These are phyloP conservation scores for Lodderomyces parapsilosis DNA, from an alignment of 1,139 yeast species.

Conservation along the genomic window DNA sequence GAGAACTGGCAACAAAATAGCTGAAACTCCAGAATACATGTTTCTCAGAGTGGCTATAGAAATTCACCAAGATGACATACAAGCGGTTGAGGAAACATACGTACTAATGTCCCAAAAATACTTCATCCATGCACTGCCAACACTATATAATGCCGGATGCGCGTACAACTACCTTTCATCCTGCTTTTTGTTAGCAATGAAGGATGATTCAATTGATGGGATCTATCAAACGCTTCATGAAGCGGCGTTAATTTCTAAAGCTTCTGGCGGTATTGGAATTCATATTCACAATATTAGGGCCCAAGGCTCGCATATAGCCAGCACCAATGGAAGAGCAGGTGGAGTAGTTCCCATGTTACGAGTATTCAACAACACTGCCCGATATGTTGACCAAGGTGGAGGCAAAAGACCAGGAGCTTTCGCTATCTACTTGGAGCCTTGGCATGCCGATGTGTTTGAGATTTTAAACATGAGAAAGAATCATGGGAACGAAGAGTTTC, in stretches of 20 bases:
- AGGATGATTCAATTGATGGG: conserved; percentile 59
- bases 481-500: conserved; percentile 56
- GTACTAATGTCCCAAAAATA: conserved; percentile 50
- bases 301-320: conserved; percentile 50
- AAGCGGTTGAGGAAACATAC: conserved; percentile 46
- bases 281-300: conserved; percentile 56
- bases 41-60: conserved; percentile 55
- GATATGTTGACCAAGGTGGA: conserved; percentile 65
- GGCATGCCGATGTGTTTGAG: conserved; percentile 59
- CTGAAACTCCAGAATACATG: conserved; percentile 54
- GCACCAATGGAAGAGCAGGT: conserved; percentile 55
- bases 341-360: conserved; percentile 60
- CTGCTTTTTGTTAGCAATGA: conserved; percentile 56
- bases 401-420: conserved; percentile 64
- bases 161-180: conserved; percentile 50
- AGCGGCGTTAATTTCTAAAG: conserved; percentile 55
- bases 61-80: conserved; percentile 43
- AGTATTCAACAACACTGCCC: conserved; percentile 58
- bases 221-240: conserved; percentile 55
- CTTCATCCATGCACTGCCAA: conserved; percentile 58
- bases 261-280: conserved; percentile 60
- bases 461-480: conserved; percentile 52
- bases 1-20: conserved; percentile 28
- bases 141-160: conserved; percentile 54
- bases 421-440: conserved; percentile 60